phyloP scores from a whole-genome alignment of 257 asterid genomes.

The Rhazya stricta region DNA sequence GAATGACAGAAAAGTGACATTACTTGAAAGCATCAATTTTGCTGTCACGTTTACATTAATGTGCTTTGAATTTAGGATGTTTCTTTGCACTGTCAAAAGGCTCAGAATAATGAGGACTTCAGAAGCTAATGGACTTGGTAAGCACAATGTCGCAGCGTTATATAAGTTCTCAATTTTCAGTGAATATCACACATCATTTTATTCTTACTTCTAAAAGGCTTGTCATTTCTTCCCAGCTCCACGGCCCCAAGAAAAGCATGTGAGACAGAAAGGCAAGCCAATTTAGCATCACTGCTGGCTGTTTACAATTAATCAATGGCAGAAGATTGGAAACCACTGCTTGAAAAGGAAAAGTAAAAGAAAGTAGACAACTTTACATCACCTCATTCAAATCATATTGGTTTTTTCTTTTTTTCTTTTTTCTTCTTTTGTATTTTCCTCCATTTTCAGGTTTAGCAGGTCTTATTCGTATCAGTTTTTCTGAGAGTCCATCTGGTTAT shows the following conservation, averaged over 20 bases:
- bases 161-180: not conserved
- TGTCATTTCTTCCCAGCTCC: conserved; percentile 11
- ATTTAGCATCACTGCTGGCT: conserved; percentile 2
- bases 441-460: conserved; percentile 9
- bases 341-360: not conserved
- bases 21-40: not conserved
- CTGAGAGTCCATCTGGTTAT: conserved; percentile 19
- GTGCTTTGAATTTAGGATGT: conserved; percentile 50
- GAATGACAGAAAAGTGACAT: not conserved
- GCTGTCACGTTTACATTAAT: not conserved
- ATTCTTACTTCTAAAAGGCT: not conserved
- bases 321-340: not conserved
- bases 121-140: conserved; percentile 78
- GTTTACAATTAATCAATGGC: conserved; percentile 2
- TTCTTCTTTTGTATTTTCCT: conserved; percentile 3
- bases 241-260: conserved; percentile 16
- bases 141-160: conserved; percentile 28
- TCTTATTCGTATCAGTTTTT: conserved; percentile 17
- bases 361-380: conserved; percentile 4
- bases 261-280: conserved; percentile 18
- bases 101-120: conserved; percentile 79
- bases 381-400: not conserved
- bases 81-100: conserved; percentile 68
- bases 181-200: too few relatives aligned
- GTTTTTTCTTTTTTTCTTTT: not conserved